Evolutionary conservation across 768 basidiomycete genomes (phyloP), one percentile per base, ranked within the genome.

Genomic region (Mycena vitilis): DNA sequence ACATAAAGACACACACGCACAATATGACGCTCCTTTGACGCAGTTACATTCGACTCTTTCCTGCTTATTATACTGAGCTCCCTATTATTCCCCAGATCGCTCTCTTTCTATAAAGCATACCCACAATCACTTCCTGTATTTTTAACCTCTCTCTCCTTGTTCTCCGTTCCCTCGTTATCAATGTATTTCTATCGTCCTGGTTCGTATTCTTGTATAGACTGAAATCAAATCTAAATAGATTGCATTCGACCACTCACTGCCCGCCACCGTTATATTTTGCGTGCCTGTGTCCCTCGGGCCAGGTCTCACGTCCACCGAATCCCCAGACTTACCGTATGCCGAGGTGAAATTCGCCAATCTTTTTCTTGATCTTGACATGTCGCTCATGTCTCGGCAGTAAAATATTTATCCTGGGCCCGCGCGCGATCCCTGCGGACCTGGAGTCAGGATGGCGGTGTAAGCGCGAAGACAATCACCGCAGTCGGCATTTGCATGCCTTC

Each of bases 121-220:
- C 12, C 60, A 10, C 47, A 36, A 53, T 51, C 11, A 10, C 60
- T 7, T 51, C n/a, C 60, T 61, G 60, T 61, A 61, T 61, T 61
- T 61, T 52, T 61, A 61, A 15, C n/a, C 36, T 6, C 30, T 12
- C 38, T 36, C 30, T 16, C 52, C 20, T 62, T 11, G 20, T 30
- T 34, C 52, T 34, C 23, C 8, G 20, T 45, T 62, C 42, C 25
- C 52, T 40, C 11, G 36, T 60, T 60, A 53, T 53, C 52, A n/a
- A 38, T 62, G 60, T 62, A 62, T 62, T 54, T 44, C 53, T 62
- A 62, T 52, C 40, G 16, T 13, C 2, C n/a, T n/a, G n/a, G n/a
- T n/a, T n/a, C 25, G 30, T 30, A 30, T 30, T 30, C 30, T 44
- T 48, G 4, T 44, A 23, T 57, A 44, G 56, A 56, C 22, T 42